Percentiles rank a stretch among this genome's conserved stretches.
These are phyloP conservation scores for Takakia lepidozioides DNA, from an alignment of 225 moss, liverwort and hornwort genomes.

Conservation along the genomic window DNA sequence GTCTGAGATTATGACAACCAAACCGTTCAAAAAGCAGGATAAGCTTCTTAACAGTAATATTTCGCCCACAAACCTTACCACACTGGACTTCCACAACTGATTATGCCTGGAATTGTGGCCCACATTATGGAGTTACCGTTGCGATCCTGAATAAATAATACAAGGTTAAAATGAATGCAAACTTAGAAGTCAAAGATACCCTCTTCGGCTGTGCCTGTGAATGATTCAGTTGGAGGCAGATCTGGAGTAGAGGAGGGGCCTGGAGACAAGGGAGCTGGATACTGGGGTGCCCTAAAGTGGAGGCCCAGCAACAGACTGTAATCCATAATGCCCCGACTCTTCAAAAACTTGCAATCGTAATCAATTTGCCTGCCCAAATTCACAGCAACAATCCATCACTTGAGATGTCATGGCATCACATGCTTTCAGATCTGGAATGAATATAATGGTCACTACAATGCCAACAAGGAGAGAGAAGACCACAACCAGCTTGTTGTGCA, in stretches of 20 bases:
- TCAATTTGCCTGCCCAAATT: slow-evolving; percentile 70
- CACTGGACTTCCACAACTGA: background rate
- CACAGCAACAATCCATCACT: too few relatives aligned
- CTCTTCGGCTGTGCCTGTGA: slow-evolving; percentile 54
- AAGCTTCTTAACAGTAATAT: background rate
- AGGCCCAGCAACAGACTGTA: slow-evolving; percentile 95
- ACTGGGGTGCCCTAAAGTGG: slow-evolving; percentile 98
- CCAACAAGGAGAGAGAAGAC: too few relatives aligned
- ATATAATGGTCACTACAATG: too few relatives aligned
- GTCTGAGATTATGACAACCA: too few relatives aligned
- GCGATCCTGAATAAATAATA: too few relatives aligned
- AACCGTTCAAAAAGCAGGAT: too few relatives aligned
- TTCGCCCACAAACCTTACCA: background rate
- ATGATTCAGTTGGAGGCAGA: slow-evolving; percentile 55
- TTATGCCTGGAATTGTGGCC: too few relatives aligned
- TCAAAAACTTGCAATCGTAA: slow-evolving; percentile 92
- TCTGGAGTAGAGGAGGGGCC: slow-evolving; percentile 67
- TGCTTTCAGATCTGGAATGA: too few relatives aligned
- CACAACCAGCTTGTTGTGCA: too few relatives aligned
- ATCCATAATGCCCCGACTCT: slow-evolving; percentile 92
- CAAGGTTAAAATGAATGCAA: too few relatives aligned
- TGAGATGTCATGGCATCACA: too few relatives aligned
- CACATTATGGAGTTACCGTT: too few relatives aligned
- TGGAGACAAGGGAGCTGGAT: slow-evolving; percentile 76
- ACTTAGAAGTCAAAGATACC: slow-evolving; percentile 27